Conservation (phyloP, 1,139 yeast species). For the Diutina pseudorugosa region DNA sequence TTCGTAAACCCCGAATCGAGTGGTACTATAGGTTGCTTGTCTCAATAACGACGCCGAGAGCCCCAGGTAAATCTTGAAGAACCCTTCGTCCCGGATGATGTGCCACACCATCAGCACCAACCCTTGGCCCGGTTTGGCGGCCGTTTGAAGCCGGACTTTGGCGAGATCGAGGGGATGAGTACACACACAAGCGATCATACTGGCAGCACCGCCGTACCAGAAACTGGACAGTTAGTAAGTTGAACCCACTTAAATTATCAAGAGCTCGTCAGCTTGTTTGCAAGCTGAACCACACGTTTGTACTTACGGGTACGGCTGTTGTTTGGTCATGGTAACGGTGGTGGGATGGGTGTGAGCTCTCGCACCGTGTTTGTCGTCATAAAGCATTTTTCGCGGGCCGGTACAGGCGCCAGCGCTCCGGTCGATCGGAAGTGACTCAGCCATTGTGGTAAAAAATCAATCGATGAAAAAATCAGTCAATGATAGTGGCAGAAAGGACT, state of each 20-base stretch:
- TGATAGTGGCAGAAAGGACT: neutral
- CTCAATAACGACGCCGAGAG: constrained; percentile 70
- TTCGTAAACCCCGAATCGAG: constrained; percentile 78
- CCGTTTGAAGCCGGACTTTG: constrained; percentile 75
- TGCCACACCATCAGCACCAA: constrained; percentile 47
- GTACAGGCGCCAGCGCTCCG: neutral
- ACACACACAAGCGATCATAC: constrained; percentile 50
- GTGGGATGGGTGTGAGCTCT: neutral
- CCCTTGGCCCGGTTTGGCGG: constrained; percentile 48
- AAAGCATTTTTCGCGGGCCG: constrained; percentile 1
- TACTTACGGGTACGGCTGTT: neutral
- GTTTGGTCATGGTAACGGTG: neutral
- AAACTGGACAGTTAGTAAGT: constrained; percentile 15
- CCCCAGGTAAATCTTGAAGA: constrained; percentile 63
- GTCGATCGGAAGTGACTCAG: neutral
- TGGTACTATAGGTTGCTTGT: constrained; percentile 82
- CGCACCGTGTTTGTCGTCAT: neutral
- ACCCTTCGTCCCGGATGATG: constrained; percentile 54
- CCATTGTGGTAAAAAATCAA: too few relatives aligned
- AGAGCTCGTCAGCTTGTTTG: too few relatives aligned
- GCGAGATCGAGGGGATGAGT: constrained; percentile 75
- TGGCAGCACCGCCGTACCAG: constrained; percentile 51
- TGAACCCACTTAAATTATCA: neutral
- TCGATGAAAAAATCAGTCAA: neutral
- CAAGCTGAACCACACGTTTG: too few relatives aligned